A percentile compares a stretch with the other conserved stretches of the same genome.
Conservation (phyloP, 1,284 basidiomycete species). For the Trichosporon asahii region DNA sequence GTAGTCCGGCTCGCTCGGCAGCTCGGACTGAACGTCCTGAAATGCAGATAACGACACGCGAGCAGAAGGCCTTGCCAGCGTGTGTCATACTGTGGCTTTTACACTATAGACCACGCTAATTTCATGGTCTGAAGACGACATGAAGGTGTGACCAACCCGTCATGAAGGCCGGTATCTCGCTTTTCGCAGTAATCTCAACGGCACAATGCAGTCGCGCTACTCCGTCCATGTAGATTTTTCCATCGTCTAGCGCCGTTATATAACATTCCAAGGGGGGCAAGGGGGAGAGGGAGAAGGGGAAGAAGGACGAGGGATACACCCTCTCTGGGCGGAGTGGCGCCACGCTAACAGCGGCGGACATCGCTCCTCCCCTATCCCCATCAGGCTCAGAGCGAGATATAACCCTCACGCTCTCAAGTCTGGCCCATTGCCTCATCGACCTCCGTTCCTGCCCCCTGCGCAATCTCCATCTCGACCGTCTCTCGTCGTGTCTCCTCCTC, state of each 20-base stretch:
- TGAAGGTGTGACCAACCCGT: conserved; percentile 3
- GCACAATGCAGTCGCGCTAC: not conserved
- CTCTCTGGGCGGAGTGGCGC: not conserved
- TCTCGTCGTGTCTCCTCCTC: not conserved
- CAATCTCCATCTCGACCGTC: not conserved
- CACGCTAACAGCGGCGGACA: not conserved
- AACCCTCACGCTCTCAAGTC: not conserved
- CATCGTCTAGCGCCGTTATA: not conserved
- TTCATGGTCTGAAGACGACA: not conserved
- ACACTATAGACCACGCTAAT: not conserved
- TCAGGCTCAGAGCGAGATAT: not conserved
- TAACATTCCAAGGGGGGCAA: too few species aligned
- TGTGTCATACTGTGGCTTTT: not conserved
- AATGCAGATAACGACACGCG: not conserved
- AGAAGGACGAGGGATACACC: not conserved
- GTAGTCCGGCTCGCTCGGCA: too few species aligned
- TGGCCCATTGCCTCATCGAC: not conserved
- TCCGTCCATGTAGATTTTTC: not conserved
- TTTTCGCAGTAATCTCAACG: not conserved
- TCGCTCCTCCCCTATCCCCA: not conserved
- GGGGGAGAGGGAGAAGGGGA: not conserved
- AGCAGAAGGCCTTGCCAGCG: not conserved
- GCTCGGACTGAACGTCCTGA: too few species aligned
- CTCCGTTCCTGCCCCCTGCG: not conserved
- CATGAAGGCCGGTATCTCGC: not conserved